Evolutionary conservation across 768 basidiomycete species (phyloP), one percentile per base, ranked within the genome.

Genomic region (Tylopilus intermedius): DNA sequence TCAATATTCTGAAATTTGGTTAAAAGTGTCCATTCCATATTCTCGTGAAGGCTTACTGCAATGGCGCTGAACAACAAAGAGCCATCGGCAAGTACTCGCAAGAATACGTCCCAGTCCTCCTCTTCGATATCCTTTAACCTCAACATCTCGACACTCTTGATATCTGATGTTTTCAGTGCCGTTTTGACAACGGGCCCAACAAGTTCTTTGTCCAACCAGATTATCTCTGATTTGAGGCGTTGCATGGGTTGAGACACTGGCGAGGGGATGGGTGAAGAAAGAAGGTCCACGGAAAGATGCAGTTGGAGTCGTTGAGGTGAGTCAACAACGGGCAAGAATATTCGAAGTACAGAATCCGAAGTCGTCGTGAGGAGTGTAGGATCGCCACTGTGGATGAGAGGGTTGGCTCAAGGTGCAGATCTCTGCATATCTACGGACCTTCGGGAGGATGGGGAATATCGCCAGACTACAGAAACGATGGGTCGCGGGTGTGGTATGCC

Each of bases 251-350:
- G 62, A 48, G 72, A 63, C 39, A 69, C 60, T 54, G 74, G 51
- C 33, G 71, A 69, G 54, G 74, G 68, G 50, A 79, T 68, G 14
- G 82, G 61, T 33, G 86, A 80, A n/a, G 83, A 81, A 58, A 76
- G 82, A 8, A 83, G 67, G 63, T 94, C 90, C 44, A 94, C 65
- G 2, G 88, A 78, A 7, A 86, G 81, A 63, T 93, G 91, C 5
- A 96, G 78, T 67, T 95, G 94, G 38, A 96, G 76, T 64, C 82
- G 79, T 56, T 84, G 82, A 11, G 92, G 91, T 14, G 84, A 82
- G 66, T 96, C 94, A 42, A 96, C 72, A 11, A 96, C 90, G 5
- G 94, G 90, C 32, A 89, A 72, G 67, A 90, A 94, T 62, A 96
- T 82, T 22, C 94, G 83, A 33, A 95, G 67, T 5, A 86, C 86